A percentile compares a stretch with the other conserved stretches of the same genome.
These are phyloP conservation scores for Rhynchospora pubera DNA, from an alignment of 176 grass and related monocot genomes.

Conservation along the genomic window DNA sequence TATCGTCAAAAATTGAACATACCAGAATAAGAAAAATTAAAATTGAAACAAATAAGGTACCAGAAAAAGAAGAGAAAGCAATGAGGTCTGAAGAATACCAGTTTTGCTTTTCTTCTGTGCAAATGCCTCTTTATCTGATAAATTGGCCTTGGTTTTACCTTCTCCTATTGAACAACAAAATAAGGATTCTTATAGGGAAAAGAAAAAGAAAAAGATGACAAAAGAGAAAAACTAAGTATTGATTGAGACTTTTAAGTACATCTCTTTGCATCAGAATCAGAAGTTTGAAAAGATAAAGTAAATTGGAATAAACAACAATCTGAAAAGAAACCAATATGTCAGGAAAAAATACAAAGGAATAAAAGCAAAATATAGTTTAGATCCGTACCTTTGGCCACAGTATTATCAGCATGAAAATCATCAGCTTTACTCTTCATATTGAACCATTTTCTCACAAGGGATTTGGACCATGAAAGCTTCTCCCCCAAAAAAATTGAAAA, in stretches of 20 bases:
- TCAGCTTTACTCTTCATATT: conserved; percentile 80
- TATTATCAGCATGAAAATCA: conserved; percentile 65
- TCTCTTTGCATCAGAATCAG: conserved; percentile 19
- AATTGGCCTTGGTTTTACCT: conserved; percentile 58
- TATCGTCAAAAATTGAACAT: conserved; percentile 20
- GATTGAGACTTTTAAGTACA: conserved; percentile 33
- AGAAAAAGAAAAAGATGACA: conserved; percentile 4
- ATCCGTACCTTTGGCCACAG: conserved; percentile 47
- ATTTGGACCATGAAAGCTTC: conserved; percentile 94
- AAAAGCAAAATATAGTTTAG: conserved; percentile 15
- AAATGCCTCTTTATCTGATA: conserved; percentile 63
- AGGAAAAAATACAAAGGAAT: background rate
- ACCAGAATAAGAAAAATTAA: conserved; percentile 32
- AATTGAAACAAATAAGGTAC: background rate
- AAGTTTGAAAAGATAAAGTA: conserved; percentile 21
- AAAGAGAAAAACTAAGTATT: conserved; percentile 18
- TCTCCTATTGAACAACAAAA: conserved; percentile 16
- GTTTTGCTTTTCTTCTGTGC: conserved; percentile 84
- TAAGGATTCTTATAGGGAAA: conserved; percentile 14
- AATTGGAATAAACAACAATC: conserved; percentile 22
- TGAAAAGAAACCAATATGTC: conserved; percentile 16
- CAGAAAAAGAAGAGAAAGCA: conserved; percentile 17
- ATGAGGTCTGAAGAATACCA: conserved; percentile 35
- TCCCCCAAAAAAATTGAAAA: background rate
- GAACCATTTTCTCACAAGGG: conserved; percentile 89